Percentiles rank a stretch among this genome's conserved stretches.
These are phyloP conservation scores for Chimonanthus praecox DNA, from an alignment of 164 flowering plant species.

Conservation along the genomic window DNA sequence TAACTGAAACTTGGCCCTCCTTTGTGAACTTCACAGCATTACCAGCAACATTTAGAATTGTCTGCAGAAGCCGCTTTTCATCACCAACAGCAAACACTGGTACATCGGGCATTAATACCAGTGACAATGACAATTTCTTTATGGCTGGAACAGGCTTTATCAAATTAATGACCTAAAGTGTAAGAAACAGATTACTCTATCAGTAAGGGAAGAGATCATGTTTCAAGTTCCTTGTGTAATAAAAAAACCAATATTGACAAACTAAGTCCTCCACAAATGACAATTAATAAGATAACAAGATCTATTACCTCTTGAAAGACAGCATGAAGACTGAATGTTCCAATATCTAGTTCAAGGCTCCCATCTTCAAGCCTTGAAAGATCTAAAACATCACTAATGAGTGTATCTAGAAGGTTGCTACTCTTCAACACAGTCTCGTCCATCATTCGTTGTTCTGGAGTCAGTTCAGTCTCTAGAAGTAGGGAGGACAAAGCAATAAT, in stretches of 20 bases:
- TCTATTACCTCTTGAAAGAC: slow-evolving; percentile 58
- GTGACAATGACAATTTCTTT: slow-evolving; percentile 50
- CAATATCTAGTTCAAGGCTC: slow-evolving; percentile 72
- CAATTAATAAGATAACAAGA: background rate
- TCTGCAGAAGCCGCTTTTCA: slow-evolving; percentile 84
- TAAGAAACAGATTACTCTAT: background rate
- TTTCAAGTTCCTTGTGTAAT: background rate
- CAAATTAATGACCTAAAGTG: slow-evolving; percentile 61
- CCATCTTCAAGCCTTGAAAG: slow-evolving; percentile 96
- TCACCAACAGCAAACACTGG: slow-evolving; percentile 81
- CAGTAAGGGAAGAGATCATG: background rate
- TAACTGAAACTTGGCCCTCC: slow-evolving; percentile 63
- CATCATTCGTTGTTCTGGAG: slow-evolving; percentile 87
- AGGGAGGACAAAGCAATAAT: slow-evolving; percentile 82
- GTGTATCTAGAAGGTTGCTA: slow-evolving; percentile 72
- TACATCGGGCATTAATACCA: slow-evolving; percentile 60
- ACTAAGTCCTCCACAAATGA: background rate
- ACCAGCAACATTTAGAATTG: slow-evolving; percentile 67
- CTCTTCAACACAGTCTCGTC: slow-evolving; percentile 82
- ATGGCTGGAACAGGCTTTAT: slow-evolving; percentile 84
- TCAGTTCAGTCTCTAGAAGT: slow-evolving; percentile 73
- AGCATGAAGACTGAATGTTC: slow-evolving; percentile 56
- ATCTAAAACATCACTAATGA: slow-evolving; percentile 88
- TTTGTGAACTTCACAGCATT: slow-evolving; percentile 90
- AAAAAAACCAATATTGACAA: background rate